These are phyloP conservation scores for Leccinellum rugosiceps DNA, from an alignment of 768 basidiomycete genomes.

Conservation along the genomic window DNA sequence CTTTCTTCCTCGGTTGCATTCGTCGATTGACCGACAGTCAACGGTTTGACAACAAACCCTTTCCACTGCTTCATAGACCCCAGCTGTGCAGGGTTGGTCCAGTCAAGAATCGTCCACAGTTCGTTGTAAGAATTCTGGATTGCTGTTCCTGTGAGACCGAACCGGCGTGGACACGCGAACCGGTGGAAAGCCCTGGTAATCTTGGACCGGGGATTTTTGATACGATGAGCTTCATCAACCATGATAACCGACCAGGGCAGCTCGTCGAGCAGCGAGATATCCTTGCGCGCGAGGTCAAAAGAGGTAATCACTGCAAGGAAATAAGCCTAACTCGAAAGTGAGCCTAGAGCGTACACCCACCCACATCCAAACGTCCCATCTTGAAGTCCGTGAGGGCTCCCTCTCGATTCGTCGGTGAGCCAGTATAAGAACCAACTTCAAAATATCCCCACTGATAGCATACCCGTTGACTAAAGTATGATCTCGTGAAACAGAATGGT, in stretches of 20 bases:
- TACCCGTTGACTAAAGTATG: not conserved
- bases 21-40: slow-evolving; percentile 65
- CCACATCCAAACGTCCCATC: slow-evolving; percentile 78
- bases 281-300: slow-evolving; percentile 68
- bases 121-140: slow-evolving; percentile 90
- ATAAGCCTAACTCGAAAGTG: not conserved
- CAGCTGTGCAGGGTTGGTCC: slow-evolving; percentile 80
- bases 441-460: slow-evolving; percentile 86
- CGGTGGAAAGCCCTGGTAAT: slow-evolving; percentile 67
- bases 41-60: slow-evolving; percentile 61
- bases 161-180: slow-evolving; percentile 64
- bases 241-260: slow-evolving; percentile 71
- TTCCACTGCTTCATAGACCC: slow-evolving; percentile 79
- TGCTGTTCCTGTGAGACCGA: slow-evolving; percentile 84
- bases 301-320: slow-evolving; percentile 66
- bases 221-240: slow-evolving; percentile 87
- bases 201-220: slow-evolving; percentile 75
- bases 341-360: slow-evolving; percentile 41
- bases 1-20: slow-evolving; percentile 62
- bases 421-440: slow-evolving; percentile 73
- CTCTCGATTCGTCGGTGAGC: slow-evolving; percentile 48
- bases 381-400: slow-evolving; percentile 67
- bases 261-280: slow-evolving; percentile 66
- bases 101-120: slow-evolving; percentile 89
- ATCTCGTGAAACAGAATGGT: not conserved